Base-by-base conservation (phyloP, 2,329 filamentous ascomycete genomes). In the Stachybotrys elegans region DNA sequence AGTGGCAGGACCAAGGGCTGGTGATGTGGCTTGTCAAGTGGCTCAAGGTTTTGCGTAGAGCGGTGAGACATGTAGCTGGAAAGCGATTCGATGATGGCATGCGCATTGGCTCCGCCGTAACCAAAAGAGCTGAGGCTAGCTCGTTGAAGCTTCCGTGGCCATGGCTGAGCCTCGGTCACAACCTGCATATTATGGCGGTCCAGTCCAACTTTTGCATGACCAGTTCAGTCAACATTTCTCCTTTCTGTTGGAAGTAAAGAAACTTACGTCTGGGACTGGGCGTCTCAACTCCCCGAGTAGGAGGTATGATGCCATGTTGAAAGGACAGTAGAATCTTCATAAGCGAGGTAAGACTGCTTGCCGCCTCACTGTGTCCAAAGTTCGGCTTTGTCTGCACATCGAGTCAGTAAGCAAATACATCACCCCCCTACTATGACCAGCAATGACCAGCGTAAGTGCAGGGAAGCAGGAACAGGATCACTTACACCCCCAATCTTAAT, bases 51-150 rank as follows among this genome's bases (percentile, higher is more conserved):
- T n/a, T n/a, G n/a, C n/a, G n/a, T n/a, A n/a, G n/a, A n/a, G n/a
- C n/a, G n/a, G n/a, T n/a, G n/a, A n/a, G 14, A 14, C 8, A 40
- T 14, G 20, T 40, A 40, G 38, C 38, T 40, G 11, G 27, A 22
- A 19, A 29, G n/a, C 11, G 22, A 51, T 40, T 64, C 60, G 39
- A 74, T 47, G 13, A 73, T 65, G 4, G 59, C 57, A 46, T 75
- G 71, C 0, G 63, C 66, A 46, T 72, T 73, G 14, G 66, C 65
- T 31, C 71, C 71, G 14, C 71, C 70, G 20, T 68, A 72, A 2
- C 70, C 71, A 44, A 72, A 51, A 2, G 53, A 55, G 35, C 55
- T 55, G 16, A 72, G 51, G 17, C 56, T 60, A 20, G 51, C 56
- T 21, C 57, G 49, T 22, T 51, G 53, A 11, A 56, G 47, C 22